A percentile compares a stretch with the other conserved stretches of the same genome.
Conservation (phyloP, 768 basidiomycete genomes). For the Suillus placidus region DNA sequence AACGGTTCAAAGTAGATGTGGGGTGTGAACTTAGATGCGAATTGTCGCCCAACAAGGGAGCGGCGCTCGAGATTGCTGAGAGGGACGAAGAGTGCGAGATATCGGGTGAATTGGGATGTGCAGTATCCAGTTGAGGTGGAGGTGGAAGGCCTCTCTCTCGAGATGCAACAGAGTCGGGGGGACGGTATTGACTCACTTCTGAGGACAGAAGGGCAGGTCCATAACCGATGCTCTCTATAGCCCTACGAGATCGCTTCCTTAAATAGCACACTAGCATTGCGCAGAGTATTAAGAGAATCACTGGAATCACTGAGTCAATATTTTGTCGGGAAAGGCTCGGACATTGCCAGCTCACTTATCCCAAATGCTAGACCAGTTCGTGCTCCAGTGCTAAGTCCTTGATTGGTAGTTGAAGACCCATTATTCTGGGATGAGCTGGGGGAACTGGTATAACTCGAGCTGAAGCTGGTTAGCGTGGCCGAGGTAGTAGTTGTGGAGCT, state of each 20-base stretch:
- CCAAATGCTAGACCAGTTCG: slow-evolving; percentile 32
- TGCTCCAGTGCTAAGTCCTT: slow-evolving; percentile 18
- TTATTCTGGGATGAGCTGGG: slow-evolving; percentile 7
- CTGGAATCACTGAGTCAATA: slow-evolving; percentile 2
- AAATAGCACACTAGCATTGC: slow-evolving; percentile 9
- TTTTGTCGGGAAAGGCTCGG: neutral
- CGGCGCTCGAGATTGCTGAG: slow-evolving; percentile 6
- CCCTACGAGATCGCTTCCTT: slow-evolving; percentile 14
- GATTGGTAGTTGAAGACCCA: slow-evolving; percentile 6
- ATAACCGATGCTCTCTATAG: slow-evolving; percentile 2
- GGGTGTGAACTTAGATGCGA: slow-evolving; percentile 2
- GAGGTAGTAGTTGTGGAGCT: neutral
- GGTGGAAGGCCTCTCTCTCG: slow-evolving; percentile 6
- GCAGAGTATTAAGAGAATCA: slow-evolving; percentile 9
- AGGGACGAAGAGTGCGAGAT: neutral
- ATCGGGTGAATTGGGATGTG: neutral
- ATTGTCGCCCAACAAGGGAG: slow-evolving; percentile 6
- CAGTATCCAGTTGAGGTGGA: neutral
- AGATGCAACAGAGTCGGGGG: neutral
- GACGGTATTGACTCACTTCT: slow-evolving; percentile 16
- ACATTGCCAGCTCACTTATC: slow-evolving; percentile 20
- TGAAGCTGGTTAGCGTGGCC: slow-evolving; percentile 1
- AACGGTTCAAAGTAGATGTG: slow-evolving; percentile 11
- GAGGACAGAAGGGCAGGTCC: slow-evolving; percentile 2
- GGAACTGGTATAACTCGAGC: neutral